A percentile compares a stretch with the other conserved stretches of the same genome.
Conservation (phyloP, 2,329 filamentous ascomycete species). For the Chalaropsis thielavioides region DNA sequence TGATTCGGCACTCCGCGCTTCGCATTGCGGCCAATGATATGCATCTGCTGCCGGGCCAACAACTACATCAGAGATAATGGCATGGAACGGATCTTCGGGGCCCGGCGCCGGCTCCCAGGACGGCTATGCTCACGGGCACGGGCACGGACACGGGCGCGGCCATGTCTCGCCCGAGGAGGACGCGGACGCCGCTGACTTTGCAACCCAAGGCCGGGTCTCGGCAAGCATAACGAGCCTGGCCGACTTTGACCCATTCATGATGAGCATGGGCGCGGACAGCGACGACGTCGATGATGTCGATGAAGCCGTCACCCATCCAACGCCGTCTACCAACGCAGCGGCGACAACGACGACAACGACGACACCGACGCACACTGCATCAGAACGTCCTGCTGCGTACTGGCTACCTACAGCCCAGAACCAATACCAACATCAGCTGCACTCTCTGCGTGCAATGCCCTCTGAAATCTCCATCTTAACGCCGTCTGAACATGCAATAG, state of each 20-base stretch:
- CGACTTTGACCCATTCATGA: constrained; percentile 4
- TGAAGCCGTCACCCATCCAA: neutral
- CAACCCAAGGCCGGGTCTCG: neutral
- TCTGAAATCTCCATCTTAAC: constrained; percentile 10
- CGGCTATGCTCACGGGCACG: neutral
- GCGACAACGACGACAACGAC: neutral
- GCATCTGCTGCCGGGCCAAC: neutral
- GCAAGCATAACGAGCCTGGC: neutral
- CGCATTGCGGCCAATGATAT: neutral
- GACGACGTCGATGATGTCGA: neutral
- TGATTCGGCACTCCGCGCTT: neutral
- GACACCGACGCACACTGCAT: neutral
- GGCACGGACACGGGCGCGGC: neutral
- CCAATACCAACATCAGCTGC: neutral
- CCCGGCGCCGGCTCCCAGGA: neutral
- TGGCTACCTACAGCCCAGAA: neutral
- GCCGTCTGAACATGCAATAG: neutral
- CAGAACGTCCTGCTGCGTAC: neutral
- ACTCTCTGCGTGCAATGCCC: neutral
- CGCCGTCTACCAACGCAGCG: no score
- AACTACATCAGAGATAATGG: neutral
- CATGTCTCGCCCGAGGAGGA: neutral
- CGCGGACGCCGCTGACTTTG: neutral
- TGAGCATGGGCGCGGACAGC: neutral
- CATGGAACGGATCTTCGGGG: neutral